These are phyloP conservation scores for Cystobasidium ongulense DNA, from an alignment of 768 basidiomycete genomes.

Conservation along the genomic window DNA sequence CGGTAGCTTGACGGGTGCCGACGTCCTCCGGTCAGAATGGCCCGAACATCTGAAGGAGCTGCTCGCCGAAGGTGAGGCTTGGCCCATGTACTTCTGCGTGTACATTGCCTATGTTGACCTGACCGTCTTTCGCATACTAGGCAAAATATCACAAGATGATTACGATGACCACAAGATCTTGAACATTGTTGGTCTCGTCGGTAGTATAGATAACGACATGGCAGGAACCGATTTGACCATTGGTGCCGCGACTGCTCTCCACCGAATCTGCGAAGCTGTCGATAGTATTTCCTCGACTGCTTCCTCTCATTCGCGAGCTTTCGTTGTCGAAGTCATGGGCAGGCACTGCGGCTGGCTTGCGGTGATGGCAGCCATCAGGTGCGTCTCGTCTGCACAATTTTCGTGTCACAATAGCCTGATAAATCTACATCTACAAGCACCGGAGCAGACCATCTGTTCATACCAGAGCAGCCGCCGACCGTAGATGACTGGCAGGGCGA, in stretches of 20 bases:
- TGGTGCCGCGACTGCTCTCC: slow-evolving; percentile 51
- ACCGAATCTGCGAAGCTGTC: slow-evolving; percentile 93
- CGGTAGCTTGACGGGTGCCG: slow-evolving; percentile 90
- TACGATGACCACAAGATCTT: slow-evolving; percentile 67
- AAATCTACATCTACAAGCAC: no score
- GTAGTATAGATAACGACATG: slow-evolving; percentile 99
- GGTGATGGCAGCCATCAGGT: slow-evolving; percentile 83
- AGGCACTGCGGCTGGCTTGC: slow-evolving; percentile 99
- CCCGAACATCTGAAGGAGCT: slow-evolving; percentile 69
- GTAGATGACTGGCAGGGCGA: slow-evolving; percentile 75
- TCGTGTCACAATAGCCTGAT: no score
- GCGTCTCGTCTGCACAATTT: slow-evolving; percentile 41
- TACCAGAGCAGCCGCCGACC: slow-evolving; percentile 82
- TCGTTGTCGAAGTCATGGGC: slow-evolving; percentile 99
- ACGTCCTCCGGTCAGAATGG: slow-evolving; percentile 90
- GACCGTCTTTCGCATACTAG: slow-evolving; percentile 46
- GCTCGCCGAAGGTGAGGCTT: slow-evolving; percentile 54
- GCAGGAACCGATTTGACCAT: slow-evolving; percentile 94
- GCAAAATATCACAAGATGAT: slow-evolving; percentile 67
- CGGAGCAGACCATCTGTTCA: slow-evolving; percentile 95
- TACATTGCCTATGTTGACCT: background rate
- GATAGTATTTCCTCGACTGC: slow-evolving; percentile 98
- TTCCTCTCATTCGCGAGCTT: slow-evolving; percentile 87
- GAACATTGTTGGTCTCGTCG: slow-evolving; percentile 94
- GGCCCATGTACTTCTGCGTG: no score